Base-by-base conservation (phyloP, 345 rosid genomes). In the Lagerstroemia speciosa region DNA sequence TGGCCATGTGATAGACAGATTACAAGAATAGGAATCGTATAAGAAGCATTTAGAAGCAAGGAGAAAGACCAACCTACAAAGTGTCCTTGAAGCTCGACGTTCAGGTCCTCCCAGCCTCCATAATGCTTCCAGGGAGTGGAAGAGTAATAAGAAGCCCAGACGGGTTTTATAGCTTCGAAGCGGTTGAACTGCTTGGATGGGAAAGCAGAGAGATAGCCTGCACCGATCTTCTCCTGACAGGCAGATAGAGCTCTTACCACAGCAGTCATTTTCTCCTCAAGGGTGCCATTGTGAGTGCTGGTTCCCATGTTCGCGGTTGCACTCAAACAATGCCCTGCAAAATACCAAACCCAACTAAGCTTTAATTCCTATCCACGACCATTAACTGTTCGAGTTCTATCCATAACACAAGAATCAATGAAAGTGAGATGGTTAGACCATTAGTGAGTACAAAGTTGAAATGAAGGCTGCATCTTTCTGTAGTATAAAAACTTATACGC, bases 131-230 rank as follows among this genome's bases (percentile, higher is more conserved):
- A 90, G 0, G 87, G 88, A 9, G 83, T 94, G 97, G 69, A 94
- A 62, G 97, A 91, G 75, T 94, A 94, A 76, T 94, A 94, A 19
- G 99, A 96, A 73, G 99, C 99, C 97, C 99, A 94, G 6, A 94
- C 97, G 38, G 90, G 90, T 61, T 71, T 73, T 62, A 93, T 64
- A 71, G 90, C 93, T 77, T 91, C 96, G 57, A 91, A 85, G 10
- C 97, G 89, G 69, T 93, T 96, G 70, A 91, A 93, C 30, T 63
- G 75, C 72, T 87, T 95, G 1, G 85, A 73, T 4, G 97, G 96
- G 74, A 93, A 93, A 73, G 99, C 99, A 64, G 96, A 93, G 60
- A 93, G 99, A 82, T 93, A 91, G 10, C 99, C 97, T 0, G 87
- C 68, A 29, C 90, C 95, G 36, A 82, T 32, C 77, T 91, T 86